phyloP scores from a whole-genome alignment of 2,329 filamentous ascomycete genomes.

The Onygenales sp. region DNA sequence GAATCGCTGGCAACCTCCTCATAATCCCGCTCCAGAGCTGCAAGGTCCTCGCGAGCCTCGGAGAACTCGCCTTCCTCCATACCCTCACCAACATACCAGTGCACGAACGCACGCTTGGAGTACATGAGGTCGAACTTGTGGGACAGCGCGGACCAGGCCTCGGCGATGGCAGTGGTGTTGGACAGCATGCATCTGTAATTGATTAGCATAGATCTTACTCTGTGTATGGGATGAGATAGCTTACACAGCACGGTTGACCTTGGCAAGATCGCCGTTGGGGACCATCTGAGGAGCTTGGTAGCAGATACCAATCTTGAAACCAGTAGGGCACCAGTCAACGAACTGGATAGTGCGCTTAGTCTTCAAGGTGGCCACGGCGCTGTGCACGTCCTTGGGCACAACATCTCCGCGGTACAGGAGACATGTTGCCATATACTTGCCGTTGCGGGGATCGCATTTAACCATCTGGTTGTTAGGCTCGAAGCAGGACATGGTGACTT shows the following conservation, averaged over 20 bases:
- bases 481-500: slow-evolving; percentile 83
- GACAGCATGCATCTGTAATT: slow-evolving; percentile 72
- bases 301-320: slow-evolving; percentile 99
- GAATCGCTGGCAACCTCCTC: slow-evolving; percentile 97
- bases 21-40: slow-evolving; percentile 95
- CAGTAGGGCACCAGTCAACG: slow-evolving; percentile 99
- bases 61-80: slow-evolving; percentile 99
- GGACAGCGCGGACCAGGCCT: slow-evolving; percentile 93
- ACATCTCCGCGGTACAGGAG: slow-evolving; percentile 97
- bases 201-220: slow-evolving; percentile 16
- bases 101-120: slow-evolving; percentile 99
- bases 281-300: slow-evolving; percentile 96
- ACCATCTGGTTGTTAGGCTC: slow-evolving; percentile 99
- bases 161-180: slow-evolving; percentile 93
- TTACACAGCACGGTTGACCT: slow-evolving; percentile 96
- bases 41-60: slow-evolving; percentile 96
- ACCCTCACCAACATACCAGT: slow-evolving; percentile 99
- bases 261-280: slow-evolving; percentile 92
- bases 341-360: slow-evolving; percentile 99
- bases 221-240: slow-evolving; percentile 31
- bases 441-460: slow-evolving; percentile 95
- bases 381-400: slow-evolving; percentile 90
- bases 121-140: slow-evolving; percentile 99
- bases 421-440: slow-evolving; percentile 99
- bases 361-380: slow-evolving; percentile 90